Conservation (phyloP, 306 rosid genomes). For the Vigna hirtella region DNA sequence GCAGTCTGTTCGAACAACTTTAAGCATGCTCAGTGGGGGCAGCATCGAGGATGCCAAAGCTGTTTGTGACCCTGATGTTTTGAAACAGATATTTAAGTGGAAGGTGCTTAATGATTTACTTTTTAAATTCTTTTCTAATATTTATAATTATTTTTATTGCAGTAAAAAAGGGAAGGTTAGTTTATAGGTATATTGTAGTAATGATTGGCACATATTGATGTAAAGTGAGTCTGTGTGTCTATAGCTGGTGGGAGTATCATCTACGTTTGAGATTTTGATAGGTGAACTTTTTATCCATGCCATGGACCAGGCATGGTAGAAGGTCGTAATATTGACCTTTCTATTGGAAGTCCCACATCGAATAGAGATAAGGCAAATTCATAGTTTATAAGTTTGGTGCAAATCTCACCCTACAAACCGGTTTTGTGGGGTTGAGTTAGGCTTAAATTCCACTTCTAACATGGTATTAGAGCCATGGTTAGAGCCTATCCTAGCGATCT, state of each 20-base stretch:
- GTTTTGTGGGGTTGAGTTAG: too few species aligned
- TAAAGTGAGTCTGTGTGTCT: neutral
- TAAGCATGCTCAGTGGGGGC: constrained; percentile 60
- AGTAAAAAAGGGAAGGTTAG: neutral
- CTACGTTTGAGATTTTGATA: neutral
- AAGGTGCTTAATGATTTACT: constrained; percentile 8
- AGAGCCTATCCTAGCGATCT: too few species aligned
- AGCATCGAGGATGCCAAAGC: constrained; percentile 65
- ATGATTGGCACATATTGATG: neutral
- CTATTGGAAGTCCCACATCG: too few species aligned
- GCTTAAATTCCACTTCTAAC: too few species aligned
- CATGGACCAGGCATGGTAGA: neutral
- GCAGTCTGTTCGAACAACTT: constrained; percentile 71
- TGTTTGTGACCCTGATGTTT: constrained; percentile 64
- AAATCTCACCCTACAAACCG: too few species aligned
- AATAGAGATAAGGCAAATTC: too few species aligned
- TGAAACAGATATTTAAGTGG: constrained; percentile 48
- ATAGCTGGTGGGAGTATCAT: neutral
- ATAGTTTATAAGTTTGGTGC: too few species aligned
- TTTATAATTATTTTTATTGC: neutral
- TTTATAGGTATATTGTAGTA: neutral
- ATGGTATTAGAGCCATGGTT: too few species aligned
- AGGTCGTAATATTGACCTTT: constrained; percentile 1
- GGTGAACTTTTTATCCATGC: neutral
- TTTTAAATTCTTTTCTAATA: neutral